Evolutionary conservation across 306 rosid genomes (phyloP).

Genomic region (Cucurbita argyrosperma): DNA sequence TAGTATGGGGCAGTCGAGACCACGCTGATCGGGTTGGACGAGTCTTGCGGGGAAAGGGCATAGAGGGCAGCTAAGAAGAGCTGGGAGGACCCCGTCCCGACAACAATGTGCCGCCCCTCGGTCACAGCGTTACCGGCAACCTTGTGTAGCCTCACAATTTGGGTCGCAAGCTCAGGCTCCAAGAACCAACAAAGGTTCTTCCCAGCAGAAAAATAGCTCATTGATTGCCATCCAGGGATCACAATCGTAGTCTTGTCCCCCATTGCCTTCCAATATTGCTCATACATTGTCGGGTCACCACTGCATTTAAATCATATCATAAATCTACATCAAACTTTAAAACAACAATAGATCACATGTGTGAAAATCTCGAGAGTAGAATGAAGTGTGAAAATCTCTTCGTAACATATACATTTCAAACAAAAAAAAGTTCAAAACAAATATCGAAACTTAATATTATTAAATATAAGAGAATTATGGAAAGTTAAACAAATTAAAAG

Average conservation of each 20-base stretch:
- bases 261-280: constrained; percentile 46
- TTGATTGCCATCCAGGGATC: constrained; percentile 68
- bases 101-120: constrained; percentile 53
- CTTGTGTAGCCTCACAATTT: constrained; percentile 52
- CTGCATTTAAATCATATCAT: constrained; percentile 20
- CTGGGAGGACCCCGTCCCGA: constrained; percentile 95
- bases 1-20: constrained; percentile 67
- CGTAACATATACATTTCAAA: too few relatives aligned
- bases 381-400: too few relatives aligned
- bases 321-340: neutral
- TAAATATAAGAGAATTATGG: too few relatives aligned
- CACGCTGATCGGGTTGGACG: constrained; percentile 40
- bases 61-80: constrained; percentile 64
- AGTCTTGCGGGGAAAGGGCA: constrained; percentile 49
- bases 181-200: constrained; percentile 66
- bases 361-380: too few relatives aligned
- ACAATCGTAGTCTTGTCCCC: constrained; percentile 45
- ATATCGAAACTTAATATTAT: too few relatives aligned
- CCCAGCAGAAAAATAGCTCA: constrained; percentile 62
- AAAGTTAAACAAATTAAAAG: too few relatives aligned
- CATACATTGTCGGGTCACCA: constrained; percentile 82
- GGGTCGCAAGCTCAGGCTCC: constrained; percentile 48
- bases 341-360: too few relatives aligned
- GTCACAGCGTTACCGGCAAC: constrained; percentile 74
- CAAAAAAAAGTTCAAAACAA: too few relatives aligned